Conservation (phyloP, 2,329 filamentous ascomycete species). For the Akanthomyces lecanii region DNA sequence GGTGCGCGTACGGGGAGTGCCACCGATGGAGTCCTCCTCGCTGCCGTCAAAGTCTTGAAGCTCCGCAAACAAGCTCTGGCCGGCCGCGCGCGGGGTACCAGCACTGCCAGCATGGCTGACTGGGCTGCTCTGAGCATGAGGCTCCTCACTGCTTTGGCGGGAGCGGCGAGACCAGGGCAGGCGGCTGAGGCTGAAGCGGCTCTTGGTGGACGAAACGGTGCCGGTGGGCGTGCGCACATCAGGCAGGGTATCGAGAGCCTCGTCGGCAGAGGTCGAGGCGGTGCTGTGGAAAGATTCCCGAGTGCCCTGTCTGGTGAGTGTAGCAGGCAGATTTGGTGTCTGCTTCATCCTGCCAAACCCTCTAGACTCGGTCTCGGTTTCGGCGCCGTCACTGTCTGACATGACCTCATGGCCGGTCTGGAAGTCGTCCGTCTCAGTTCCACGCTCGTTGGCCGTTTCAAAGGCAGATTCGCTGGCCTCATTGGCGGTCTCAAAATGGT, state of each 20-base stretch:
- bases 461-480: constrained; percentile 66
- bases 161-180: constrained; percentile 57
- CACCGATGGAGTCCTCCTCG: constrained; percentile 63
- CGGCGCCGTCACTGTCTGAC: constrained; percentile 66
- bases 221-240: constrained; percentile 59
- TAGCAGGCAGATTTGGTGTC: constrained; percentile 38
- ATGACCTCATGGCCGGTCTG: constrained; percentile 84
- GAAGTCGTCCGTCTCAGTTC: constrained; percentile 90
- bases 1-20: constrained; percentile 51
- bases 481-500: constrained; percentile 77
- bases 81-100: constrained; percentile 46
- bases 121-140: constrained; percentile 54
- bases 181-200: constrained; percentile 68
- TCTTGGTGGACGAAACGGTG: constrained; percentile 60
- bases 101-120: constrained; percentile 51
- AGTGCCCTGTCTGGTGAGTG: constrained; percentile 41
- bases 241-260: constrained; percentile 57
- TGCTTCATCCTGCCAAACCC: constrained; percentile 40
- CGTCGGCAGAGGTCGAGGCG: constrained; percentile 79
- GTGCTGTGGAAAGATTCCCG: constrained; percentile 77
- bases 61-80: constrained; percentile 87
- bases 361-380: constrained; percentile 76
- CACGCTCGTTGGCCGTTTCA: constrained; percentile 70
- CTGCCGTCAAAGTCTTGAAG: constrained; percentile 74
- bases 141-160: constrained; percentile 57